These are phyloP conservation scores for Curvularia hawaiiensis DNA, from an alignment of 2,329 filamentous ascomycete genomes.

Conservation along the genomic window DNA sequence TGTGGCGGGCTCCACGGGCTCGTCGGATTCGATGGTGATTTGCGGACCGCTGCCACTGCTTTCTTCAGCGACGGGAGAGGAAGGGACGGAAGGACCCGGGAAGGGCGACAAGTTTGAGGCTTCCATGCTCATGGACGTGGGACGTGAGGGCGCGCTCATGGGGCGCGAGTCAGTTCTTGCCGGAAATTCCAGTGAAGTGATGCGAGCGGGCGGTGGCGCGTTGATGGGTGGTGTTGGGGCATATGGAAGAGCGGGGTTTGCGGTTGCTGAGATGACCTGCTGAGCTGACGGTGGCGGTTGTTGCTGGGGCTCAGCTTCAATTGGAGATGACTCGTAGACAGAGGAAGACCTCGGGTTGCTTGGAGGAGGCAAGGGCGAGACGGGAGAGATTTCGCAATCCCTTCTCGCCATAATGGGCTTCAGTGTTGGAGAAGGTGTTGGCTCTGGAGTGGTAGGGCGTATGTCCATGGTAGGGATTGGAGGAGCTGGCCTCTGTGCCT, in stretches of 20 bases:
- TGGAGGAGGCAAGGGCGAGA: slow-evolving; percentile 26
- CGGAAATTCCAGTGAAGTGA: slow-evolving; percentile 19
- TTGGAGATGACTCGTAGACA: slow-evolving; percentile 30
- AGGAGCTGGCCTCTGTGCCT: slow-evolving; percentile 32
- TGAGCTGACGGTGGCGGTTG: slow-evolving; percentile 2
- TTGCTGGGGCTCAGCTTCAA: slow-evolving; percentile 8
- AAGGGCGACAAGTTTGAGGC: slow-evolving; percentile 6
- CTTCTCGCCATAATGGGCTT: slow-evolving; percentile 23
- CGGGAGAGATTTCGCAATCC: slow-evolving; percentile 27
- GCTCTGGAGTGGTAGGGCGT: slow-evolving; percentile 37
- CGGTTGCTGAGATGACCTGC: not conserved
- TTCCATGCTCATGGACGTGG: not conserved
- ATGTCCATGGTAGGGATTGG: slow-evolving; percentile 21
- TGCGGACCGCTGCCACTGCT: not conserved
- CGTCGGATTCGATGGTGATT: not conserved
- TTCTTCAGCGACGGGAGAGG: slow-evolving; percentile 5
- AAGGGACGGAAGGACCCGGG: slow-evolving; percentile 11
- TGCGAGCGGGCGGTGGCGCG: slow-evolving; percentile 8
- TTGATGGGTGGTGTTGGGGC: slow-evolving; percentile 8
- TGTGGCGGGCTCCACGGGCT: slow-evolving; percentile 3
- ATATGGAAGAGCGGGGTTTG: slow-evolving; percentile 7
- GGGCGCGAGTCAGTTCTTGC: slow-evolving; percentile 1
- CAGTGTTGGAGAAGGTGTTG: slow-evolving; percentile 35
- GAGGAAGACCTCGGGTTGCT: slow-evolving; percentile 29
- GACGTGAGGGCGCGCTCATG: slow-evolving; percentile 8